phyloP scores from a whole-genome alignment of 1,284 basidiomycete species.

The Coniophora puteana region DNA sequence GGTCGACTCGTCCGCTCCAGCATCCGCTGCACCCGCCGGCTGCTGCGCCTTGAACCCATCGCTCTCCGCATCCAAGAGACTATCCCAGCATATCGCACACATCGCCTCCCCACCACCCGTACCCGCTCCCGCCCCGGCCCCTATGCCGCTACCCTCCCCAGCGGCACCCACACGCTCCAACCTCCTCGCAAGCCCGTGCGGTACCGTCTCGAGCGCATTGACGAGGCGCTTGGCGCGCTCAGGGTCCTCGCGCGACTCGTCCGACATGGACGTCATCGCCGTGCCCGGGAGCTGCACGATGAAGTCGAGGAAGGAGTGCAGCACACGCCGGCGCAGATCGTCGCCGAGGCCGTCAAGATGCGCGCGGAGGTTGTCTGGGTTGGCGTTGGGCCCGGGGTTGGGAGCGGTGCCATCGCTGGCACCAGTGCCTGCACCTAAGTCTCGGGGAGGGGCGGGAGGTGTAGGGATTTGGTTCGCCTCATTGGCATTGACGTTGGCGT shows the following conservation, averaged over 20 bases:
- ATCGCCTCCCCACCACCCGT: slow-evolving; percentile 34
- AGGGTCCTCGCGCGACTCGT: slow-evolving; percentile 56
- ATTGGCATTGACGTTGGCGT: background rate
- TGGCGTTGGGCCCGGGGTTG: no score
- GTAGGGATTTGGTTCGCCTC: slow-evolving; percentile 4
- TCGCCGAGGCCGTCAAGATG: no score
- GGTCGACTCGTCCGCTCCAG: slow-evolving; percentile 13
- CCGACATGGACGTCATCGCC: slow-evolving; percentile 21
- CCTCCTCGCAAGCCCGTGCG: slow-evolving; percentile 60
- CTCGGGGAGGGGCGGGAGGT: no score
- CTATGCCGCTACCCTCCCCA: slow-evolving; percentile 32
- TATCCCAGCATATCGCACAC: slow-evolving; percentile 79
- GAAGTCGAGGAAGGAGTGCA: slow-evolving; percentile 13
- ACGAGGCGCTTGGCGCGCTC: slow-evolving; percentile 60
- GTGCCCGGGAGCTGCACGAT: no score
- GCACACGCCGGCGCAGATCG: slow-evolving; percentile 4
- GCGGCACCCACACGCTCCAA: slow-evolving; percentile 55
- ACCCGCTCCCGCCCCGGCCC: slow-evolving; percentile 31
- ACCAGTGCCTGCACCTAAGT: no score
- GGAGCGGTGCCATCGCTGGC: no score
- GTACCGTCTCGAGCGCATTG: slow-evolving; percentile 61
- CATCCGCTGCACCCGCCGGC: slow-evolving; percentile 16
- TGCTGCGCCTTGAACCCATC: slow-evolving; percentile 31
- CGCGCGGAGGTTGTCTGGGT: no score
- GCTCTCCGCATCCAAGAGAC: slow-evolving; percentile 49